Percentiles rank a stretch among this genome's conserved stretches.
Evolutionary conservation across 1,284 basidiomycete species (phyloP).

Genomic region (Kwoniella shivajii): DNA sequence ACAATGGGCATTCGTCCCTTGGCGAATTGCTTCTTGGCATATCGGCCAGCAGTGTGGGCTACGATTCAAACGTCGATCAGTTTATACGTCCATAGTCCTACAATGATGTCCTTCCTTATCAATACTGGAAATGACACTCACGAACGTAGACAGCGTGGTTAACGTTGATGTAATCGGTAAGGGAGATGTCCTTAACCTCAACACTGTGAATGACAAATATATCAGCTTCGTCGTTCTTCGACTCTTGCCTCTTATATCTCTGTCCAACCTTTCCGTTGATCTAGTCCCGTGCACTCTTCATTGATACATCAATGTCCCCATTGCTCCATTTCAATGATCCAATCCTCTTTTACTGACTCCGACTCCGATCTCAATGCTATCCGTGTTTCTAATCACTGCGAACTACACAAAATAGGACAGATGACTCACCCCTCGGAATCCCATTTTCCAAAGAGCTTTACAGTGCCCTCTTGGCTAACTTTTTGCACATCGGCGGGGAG

Average conservation of each 20-base stretch:
- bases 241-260: neutral
- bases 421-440: conserved; percentile 86
- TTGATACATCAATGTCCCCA: no score
- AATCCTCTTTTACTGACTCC: neutral
- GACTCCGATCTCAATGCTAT: neutral
- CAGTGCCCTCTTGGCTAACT: conserved; percentile 68
- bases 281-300: no score
- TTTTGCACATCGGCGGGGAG: conserved; percentile 82
- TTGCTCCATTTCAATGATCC: no score
- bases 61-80: conserved; percentile 9
- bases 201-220: conserved; percentile 63
- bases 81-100: neutral
- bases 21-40: conserved; percentile 99
- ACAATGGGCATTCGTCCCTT: conserved; percentile 99
- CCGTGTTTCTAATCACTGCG: neutral
- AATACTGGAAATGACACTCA: conserved; percentile 27
- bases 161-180: conserved; percentile 99
- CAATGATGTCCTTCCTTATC: neutral
- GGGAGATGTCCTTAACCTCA: conserved; percentile 98
- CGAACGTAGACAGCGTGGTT: conserved; percentile 94
- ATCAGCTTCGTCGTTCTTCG: conserved; percentile 18
- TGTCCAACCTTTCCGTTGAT: neutral
- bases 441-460: conserved; percentile 97
- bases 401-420: conserved; percentile 10
- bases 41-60: conserved; percentile 96